Evolutionary conservation across 108 stramenopile genomes (phyloP).

Genomic region (Skeletonema menzelii): DNA sequence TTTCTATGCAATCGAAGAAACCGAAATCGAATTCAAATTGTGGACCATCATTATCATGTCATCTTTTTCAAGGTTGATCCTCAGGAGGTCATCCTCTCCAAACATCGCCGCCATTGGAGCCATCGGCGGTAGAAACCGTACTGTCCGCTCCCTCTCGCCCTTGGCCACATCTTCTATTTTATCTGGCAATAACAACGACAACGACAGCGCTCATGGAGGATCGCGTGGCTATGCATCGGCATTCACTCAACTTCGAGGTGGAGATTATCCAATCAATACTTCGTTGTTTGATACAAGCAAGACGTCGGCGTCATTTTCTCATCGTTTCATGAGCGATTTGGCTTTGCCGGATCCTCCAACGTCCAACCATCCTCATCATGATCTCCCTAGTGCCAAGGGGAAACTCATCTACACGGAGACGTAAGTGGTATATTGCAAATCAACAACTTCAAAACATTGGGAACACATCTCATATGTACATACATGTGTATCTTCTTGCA

Average conservation of each 20-base stretch:
- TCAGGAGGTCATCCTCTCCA: constrained; percentile 32
- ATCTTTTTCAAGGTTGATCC: constrained; percentile 39
- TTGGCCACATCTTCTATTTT: constrained; percentile 11
- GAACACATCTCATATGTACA: neutral
- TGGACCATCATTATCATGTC: constrained; percentile 27
- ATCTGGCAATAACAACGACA: neutral
- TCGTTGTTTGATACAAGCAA: neutral
- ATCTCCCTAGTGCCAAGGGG: constrained; percentile 67
- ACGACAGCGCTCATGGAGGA: neutral
- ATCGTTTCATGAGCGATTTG: constrained; percentile 40
- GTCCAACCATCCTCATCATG: constrained; percentile 72
- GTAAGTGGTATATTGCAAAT: constrained; percentile 18
- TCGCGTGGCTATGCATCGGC: constrained; percentile 9
- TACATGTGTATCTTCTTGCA: neutral
- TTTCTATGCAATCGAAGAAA: neutral
- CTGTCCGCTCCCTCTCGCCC: constrained; percentile 25
- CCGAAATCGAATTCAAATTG: neutral
- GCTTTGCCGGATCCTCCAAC: constrained; percentile 64
- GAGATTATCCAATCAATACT: constrained; percentile 2
- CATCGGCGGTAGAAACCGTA: neutral
- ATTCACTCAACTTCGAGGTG: constrained; percentile 3
- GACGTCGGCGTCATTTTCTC: constrained; percentile 16
- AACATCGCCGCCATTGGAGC: constrained; percentile 19
- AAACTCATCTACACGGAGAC: constrained; percentile 91
- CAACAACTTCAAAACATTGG: neutral